Base-by-base conservation (phyloP, 2,329 filamentous ascomycete species). In the Cladosporium sp. region DNA sequence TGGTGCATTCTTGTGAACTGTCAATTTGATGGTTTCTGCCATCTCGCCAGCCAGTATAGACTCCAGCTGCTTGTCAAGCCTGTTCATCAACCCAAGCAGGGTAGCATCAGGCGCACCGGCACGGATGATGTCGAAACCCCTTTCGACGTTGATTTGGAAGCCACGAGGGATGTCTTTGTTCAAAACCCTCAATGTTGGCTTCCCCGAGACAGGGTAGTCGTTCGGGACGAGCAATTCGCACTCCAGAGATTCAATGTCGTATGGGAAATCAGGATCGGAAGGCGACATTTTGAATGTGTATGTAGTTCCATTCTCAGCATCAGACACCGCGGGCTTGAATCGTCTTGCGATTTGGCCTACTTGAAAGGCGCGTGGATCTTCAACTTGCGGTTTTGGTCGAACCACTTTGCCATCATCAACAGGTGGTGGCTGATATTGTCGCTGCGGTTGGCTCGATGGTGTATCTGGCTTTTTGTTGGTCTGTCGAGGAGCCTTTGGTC, bases 211-310 rank as follows among this genome's bases (percentile, higher is more conserved):
- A 15, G 87, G 88, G 66, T 88, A 92, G 15, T 68, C 68, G 8
- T 63, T 64, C 1, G 88, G 88, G 17, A 93, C 75, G 44, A 73
- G 76, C 32, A 93, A 70, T 38, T 81, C 74, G 64, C 86, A 91
- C 36, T 86, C 76, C 27, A 93, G 73, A 34, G 78, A 73, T 20
- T 82, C 77, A 62, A 92, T 73, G 54, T 90, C 86, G 66, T 88
- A 92, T 1, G 88, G 86, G 61, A 93, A 92, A 62, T 93, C 88
- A 0, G 88, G 88, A 64, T 93, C 88, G 5, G 88, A 89, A 4
- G 88, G 88, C 11, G 70, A 71, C 54, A 93, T 70, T 45, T 75
- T 80, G 67, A 92, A 88, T 8, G 73, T 69, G 34, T 91, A 68
- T 13, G 79, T 75, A 0, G 80, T 81, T 3, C 74, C 74, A 43